These are phyloP conservation scores for Capillidium rhysosporum DNA, from an alignment of 371 early-diverging fungal genomes.

Conservation along the genomic window DNA sequence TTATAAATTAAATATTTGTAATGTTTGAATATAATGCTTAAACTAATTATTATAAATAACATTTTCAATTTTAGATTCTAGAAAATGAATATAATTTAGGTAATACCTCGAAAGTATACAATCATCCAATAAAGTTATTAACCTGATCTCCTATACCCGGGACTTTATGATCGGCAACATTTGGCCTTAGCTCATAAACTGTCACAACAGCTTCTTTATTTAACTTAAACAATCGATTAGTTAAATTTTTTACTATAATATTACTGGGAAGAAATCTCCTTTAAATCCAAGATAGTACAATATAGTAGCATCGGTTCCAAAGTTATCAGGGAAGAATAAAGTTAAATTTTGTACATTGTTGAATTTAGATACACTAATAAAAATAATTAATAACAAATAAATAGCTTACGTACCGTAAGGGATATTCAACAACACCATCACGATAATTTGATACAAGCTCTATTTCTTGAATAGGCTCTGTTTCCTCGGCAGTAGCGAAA, in stretches of 20 bases:
- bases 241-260: neutral
- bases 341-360: slow-evolving; percentile 56
- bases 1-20: too few relatives aligned
- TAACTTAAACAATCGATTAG: slow-evolving; percentile 18
- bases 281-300: slow-evolving; percentile 69
- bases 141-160: slow-evolving; percentile 10
- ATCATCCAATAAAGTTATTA: neutral
- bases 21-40: too few relatives aligned
- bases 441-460: slow-evolving; percentile 42
- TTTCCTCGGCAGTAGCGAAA: slow-evolving; percentile 60
- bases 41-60: too few relatives aligned
- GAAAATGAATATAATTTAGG: too few relatives aligned
- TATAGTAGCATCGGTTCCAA: slow-evolving; percentile 46
- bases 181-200: slow-evolving; percentile 66
- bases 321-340: slow-evolving; percentile 63
- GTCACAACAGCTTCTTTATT: slow-evolving; percentile 68
- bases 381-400: neutral
- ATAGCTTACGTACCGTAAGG: slow-evolving; percentile 18
- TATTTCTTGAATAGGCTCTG: slow-evolving; percentile 54
- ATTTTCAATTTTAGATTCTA: too few relatives aligned
- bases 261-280: slow-evolving; percentile 73
- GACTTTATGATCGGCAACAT: slow-evolving; percentile 64
- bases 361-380: slow-evolving; percentile 65
- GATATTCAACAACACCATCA: slow-evolving; percentile 38
- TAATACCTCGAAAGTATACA: too few relatives aligned